phyloP scores from a whole-genome alignment of 116 monocot genomes.

The Posidonia oceanica region DNA sequence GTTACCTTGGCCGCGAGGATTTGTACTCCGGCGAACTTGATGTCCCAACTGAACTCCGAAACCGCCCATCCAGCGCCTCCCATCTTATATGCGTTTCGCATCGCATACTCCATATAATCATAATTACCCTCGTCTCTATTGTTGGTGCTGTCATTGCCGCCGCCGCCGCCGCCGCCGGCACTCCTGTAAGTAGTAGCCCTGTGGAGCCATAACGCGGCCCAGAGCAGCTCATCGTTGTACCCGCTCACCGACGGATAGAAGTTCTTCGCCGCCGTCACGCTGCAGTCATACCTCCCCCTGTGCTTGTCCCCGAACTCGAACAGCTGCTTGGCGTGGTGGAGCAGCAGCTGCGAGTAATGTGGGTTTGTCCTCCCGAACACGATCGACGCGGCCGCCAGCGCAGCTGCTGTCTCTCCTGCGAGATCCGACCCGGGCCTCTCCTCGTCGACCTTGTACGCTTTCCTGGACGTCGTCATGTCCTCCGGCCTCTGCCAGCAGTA shows the following conservation, averaged over 20 bases:
- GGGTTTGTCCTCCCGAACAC: constrained; percentile 44
- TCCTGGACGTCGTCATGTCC: constrained; percentile 81
- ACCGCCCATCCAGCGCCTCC: constrained; percentile 57
- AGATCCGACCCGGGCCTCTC: constrained; percentile 72
- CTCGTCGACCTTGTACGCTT: constrained; percentile 53
- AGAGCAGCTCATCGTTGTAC: constrained; percentile 43
- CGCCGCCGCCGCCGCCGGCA: no score
- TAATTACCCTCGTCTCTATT: not conserved
- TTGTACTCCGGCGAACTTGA: constrained; percentile 88
- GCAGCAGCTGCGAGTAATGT: constrained; percentile 48
- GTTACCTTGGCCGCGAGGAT: constrained; percentile 67
- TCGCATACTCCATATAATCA: constrained; percentile 39
- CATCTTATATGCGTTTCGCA: constrained; percentile 28
- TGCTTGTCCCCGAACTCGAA: constrained; percentile 67
- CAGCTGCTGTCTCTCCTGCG: constrained; percentile 77
- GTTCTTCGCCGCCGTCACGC: constrained; percentile 31
- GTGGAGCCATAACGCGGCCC: constrained; percentile 68
- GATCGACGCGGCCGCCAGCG: constrained; percentile 68
- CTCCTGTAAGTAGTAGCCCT: constrained; percentile 11
- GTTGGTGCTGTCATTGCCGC: not conserved
- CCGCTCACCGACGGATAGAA: constrained; percentile 74
- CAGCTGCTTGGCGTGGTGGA: constrained; percentile 50
- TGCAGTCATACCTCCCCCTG: constrained; percentile 48
- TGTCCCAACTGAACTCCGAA: constrained; percentile 90
- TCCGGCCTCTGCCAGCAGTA: constrained; percentile 88